phyloP scores from a whole-genome alignment of 73 alveolate species.

The Diophrys appendiculata region DNA sequence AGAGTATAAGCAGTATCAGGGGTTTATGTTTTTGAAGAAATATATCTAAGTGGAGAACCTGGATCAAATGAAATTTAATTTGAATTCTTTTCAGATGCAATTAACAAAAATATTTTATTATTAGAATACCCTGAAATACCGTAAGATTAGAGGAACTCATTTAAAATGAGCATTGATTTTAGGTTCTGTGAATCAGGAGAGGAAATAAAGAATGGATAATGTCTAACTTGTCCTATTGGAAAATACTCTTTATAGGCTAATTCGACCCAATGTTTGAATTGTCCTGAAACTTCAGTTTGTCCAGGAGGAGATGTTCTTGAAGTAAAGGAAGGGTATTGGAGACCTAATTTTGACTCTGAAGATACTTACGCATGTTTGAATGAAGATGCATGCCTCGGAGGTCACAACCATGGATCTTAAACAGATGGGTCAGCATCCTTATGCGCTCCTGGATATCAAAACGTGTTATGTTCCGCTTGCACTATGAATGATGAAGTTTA shows the following conservation, averaged over 20 bases:
- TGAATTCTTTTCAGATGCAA: neutral
- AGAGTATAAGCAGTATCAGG: neutral
- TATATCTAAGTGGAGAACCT: neutral
- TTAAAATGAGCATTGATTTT: neutral
- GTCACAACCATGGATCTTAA: neutral
- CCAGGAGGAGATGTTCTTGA: conserved; percentile 6
- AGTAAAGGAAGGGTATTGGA: conserved; percentile 22
- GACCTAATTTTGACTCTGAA: neutral
- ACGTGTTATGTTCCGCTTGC: neutral
- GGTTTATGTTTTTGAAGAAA: neutral
- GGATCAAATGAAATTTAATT: neutral
- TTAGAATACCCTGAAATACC: neutral
- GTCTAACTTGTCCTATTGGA: neutral
- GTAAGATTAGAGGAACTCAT: neutral
- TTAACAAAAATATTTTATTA: neutral
- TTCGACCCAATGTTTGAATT: neutral
- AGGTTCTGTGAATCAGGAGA: conserved; percentile 4
- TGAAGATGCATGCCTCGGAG: conserved; percentile 12
- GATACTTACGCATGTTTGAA: neutral
- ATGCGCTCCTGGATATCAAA: neutral
- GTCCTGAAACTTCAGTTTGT: conserved; percentile 2
- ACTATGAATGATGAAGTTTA: neutral
- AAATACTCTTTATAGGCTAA: neutral
- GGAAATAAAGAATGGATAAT: neutral
- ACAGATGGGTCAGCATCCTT: neutral